phyloP scores from a whole-genome alignment of 805 yeast species.

The Teunomyces panamensis region DNA sequence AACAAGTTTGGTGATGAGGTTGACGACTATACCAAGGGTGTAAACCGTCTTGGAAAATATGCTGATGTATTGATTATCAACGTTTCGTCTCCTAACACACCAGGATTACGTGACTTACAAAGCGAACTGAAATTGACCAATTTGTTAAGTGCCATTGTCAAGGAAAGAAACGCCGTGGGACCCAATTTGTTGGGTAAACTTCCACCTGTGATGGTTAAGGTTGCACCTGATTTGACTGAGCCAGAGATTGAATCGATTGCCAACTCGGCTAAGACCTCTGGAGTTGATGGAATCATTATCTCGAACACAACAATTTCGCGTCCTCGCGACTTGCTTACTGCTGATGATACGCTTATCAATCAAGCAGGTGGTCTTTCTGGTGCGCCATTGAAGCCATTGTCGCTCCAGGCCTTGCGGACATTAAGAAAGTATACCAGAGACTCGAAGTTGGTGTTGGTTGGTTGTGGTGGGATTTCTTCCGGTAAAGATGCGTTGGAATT shows the following conservation, averaged over 20 bases:
- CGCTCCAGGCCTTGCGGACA: constrained; percentile 66
- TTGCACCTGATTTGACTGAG: constrained; percentile 89
- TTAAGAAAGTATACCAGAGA: constrained; percentile 78
- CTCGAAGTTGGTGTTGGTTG: constrained; percentile 70
- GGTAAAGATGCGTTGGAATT: constrained; percentile 90
- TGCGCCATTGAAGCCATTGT: constrained; percentile 78
- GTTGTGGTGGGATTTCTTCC: constrained; percentile 90
- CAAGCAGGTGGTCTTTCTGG: constrained; percentile 92
- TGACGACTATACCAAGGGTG: constrained; percentile 82
- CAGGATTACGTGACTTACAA: constrained; percentile 88
- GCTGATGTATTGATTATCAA: constrained; percentile 91
- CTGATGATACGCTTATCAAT: constrained; percentile 33
- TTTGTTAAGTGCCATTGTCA: constrained; percentile 62
- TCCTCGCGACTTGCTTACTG: constrained; percentile 60
- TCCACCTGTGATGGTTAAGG: constrained; percentile 85
- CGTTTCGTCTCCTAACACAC: constrained; percentile 95
- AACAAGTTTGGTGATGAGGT: constrained; percentile 91
- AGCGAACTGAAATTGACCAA: constrained; percentile 67
- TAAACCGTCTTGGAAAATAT: constrained; percentile 70
- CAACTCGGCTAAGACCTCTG: constrained; percentile 67
- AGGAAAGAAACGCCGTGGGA: constrained; percentile 57
- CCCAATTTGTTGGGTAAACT: constrained; percentile 40
- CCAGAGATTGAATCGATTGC: constrained; percentile 82
- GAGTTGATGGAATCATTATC: constrained; percentile 87
- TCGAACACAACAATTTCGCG: constrained; percentile 91